Evolutionary conservation across 306 rosid species (phyloP), one percentile per base, ranked within the genome.

Genomic region (Oemleria cerasiformis): DNA sequence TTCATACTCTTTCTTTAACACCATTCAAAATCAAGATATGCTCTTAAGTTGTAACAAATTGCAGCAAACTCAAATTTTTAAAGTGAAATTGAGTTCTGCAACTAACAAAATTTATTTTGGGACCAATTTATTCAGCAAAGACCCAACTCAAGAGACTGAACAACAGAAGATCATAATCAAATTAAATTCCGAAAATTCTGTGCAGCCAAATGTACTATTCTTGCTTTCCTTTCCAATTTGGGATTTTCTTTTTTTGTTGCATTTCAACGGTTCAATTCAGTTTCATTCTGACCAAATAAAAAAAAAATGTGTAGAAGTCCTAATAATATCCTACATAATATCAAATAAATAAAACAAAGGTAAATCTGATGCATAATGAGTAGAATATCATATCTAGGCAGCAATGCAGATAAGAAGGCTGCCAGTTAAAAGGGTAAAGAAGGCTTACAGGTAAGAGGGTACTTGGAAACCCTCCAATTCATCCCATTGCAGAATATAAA

Each of bases 401-500:
- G 41, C 55, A 58, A 62, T 49, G 44, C 53, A 66, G 57, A 20
- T 50, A 64, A 66, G 72, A 82, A 73, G 2, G 54, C 80, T 79
- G 78, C 77, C 85, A 11, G 69, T 63, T 42, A 57, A 49, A 36
- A 44, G 63, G 39, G n/a, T 14, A 74, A 60, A 63, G 67, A 84
- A 75, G 3, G 49, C 86, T 79, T 77, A 79, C 86, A 20, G 66
- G 56, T 42, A 50, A 43, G 21, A 43, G 65, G 38, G 47, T 14
- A 74, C 71, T 73, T 47, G 68, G 49, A 69, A 44, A 67, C 34
- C 55, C 30, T 10, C 55, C 65, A 65, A 34, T 74, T 82, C 87
- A 77, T 34, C 91, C 85, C 84, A 85, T 86, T 30, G 65, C 72
- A 78, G 71, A 63, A 39, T 51, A 71, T 68, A 75, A 75, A 48